phyloP scores from a whole-genome alignment of 129 eudicot species.

The Rutidosis leptorrhynchoides region DNA sequence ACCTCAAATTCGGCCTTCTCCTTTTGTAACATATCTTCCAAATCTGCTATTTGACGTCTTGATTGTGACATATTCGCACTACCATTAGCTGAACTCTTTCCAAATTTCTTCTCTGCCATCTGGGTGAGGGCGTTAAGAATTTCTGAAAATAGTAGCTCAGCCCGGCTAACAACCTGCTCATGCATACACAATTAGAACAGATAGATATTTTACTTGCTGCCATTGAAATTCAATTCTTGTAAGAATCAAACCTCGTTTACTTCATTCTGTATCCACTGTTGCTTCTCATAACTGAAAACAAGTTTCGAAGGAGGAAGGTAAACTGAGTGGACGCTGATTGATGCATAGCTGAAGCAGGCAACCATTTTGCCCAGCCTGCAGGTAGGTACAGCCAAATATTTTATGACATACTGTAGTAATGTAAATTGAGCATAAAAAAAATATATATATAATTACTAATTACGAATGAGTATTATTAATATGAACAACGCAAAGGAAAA shows the following conservation, averaged over 20 bases:
- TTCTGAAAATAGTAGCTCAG: constrained; percentile 80
- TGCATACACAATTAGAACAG: constrained; percentile 21
- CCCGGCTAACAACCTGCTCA: constrained; percentile 69
- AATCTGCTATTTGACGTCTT: constrained; percentile 52
- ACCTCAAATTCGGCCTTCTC: constrained; percentile 92
- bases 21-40: constrained; percentile 69
- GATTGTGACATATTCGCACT: constrained; percentile 38
- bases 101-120: constrained; percentile 54
- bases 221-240: background rate
- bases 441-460: no score
- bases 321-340: constrained; percentile 89
- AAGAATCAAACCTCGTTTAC: constrained; percentile 59
- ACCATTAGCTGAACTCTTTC: constrained; percentile 33
- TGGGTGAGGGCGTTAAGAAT: constrained; percentile 61
- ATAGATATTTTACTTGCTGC: background rate
- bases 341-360: constrained; percentile 99
- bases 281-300: constrained; percentile 69
- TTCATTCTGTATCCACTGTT: constrained; percentile 89
- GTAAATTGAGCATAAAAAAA: background rate
- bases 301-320: constrained; percentile 87
- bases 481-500: constrained; percentile 23
- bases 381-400: constrained; percentile 15
- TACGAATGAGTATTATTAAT: background rate
- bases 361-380: constrained; percentile 93
- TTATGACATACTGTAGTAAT: background rate